Percentiles rank a stretch among this genome's conserved stretches.
phyloP scores from a whole-genome alignment of 345 rosid genomes.

The Eucalyptus marginata region DNA sequence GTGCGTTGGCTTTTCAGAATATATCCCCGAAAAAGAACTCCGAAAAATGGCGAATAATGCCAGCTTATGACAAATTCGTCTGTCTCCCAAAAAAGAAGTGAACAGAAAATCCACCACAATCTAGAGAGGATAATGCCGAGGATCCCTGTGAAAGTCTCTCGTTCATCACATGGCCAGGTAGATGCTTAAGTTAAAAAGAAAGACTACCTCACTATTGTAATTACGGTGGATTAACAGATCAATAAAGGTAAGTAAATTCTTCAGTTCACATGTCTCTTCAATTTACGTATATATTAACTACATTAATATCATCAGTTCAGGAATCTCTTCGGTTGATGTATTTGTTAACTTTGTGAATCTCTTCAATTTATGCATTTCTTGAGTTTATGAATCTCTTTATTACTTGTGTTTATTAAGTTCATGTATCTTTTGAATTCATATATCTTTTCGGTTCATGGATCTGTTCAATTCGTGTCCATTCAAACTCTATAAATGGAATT shows the following conservation, averaged over 20 bases:
- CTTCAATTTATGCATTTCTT: no score
- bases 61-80: neutral
- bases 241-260: no score
- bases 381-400: neutral
- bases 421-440: no score
- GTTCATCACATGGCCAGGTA: neutral
- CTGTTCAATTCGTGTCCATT: fast-evolving
- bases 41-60: neutral
- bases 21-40: neutral
- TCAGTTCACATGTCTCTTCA: neutral
- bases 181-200: neutral
- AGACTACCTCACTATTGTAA: neutral
- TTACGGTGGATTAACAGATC: neutral
- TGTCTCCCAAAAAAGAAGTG: neutral
- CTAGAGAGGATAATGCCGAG: neutral
- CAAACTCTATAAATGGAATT: neutral
- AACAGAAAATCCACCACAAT: neutral
- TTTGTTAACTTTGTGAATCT: no score
- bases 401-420: neutral
- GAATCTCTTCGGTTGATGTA: no score
- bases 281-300: no score
- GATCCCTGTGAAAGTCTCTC: neutral
- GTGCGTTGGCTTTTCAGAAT: neutral
- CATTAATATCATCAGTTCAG: neutral
- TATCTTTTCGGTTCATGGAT: no score